Conservation (phyloP, 352 stramenopile genomes). For the Phytophthora fragariae region DNA sequence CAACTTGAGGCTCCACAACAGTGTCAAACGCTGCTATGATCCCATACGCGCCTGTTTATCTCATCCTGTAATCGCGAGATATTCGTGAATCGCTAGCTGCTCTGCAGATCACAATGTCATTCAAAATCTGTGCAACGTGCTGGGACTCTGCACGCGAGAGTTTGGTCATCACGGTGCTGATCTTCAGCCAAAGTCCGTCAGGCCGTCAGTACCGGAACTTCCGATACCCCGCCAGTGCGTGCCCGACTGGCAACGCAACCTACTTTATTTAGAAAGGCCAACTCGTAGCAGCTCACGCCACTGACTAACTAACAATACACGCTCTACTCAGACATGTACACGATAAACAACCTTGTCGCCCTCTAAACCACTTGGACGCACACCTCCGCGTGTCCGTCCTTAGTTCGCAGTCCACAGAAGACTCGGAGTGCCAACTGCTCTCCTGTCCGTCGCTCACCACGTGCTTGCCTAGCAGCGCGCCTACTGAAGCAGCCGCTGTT, state of each 20-base stretch:
- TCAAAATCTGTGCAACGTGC: background rate
- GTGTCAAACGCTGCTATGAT: no score
- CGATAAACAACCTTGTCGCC: background rate
- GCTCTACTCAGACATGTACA: background rate
- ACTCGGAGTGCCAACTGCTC: background rate
- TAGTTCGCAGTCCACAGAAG: background rate
- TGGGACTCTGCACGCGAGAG: background rate
- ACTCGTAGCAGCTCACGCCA: background rate
- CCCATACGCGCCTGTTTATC: no score
- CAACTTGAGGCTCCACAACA: no score
- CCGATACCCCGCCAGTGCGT: background rate
- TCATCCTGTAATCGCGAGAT: no score
- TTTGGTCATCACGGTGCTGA: background rate
- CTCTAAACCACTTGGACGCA: background rate
- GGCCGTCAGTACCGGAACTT: background rate
- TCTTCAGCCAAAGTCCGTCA: background rate
- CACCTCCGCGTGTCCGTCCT: background rate
- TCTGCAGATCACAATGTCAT: no score
- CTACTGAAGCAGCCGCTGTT: background rate
- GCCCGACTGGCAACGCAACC: background rate
- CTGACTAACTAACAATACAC: constrained; percentile 1
- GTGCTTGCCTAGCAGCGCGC: background rate
- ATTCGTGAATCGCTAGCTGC: no score
- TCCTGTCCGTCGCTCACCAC: background rate
- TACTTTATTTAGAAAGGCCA: background rate